Base-by-base conservation (phyloP, 306 rosid species). In the Dalbergia cultrata region DNA sequence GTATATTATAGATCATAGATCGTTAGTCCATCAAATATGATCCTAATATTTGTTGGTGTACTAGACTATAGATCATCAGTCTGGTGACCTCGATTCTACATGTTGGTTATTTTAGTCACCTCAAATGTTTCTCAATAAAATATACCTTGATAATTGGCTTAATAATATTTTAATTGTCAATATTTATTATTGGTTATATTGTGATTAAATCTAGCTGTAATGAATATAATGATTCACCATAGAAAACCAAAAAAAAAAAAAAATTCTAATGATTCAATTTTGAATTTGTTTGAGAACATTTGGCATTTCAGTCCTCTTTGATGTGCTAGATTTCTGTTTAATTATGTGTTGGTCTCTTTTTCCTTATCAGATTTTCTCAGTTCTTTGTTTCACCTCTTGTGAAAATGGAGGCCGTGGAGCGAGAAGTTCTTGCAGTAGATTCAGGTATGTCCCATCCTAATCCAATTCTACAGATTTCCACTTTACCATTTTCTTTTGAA, bases 381-480 rank as follows among this genome's bases (percentile, higher is more conserved):
- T 95, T 95, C 90, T 95, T 95, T 84, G 88, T 93, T 78, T 95
- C 99, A 77, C 99, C 98, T 41, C 89, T 95, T 54, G 96, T 95
- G 44, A 95, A 95, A 87, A 76, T 7, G 80, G 98, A 95, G 75
- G 99, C 98, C 70, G 93, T 93, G 98, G 99, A 93, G 71, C 87
- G 99, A 82, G 99, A 95, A 85, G 91, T 95, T 61, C 99, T 88
- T 57, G 98, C 99, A 41, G 92, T 95, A 80, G 98, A 95, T 90
- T 95, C 99, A 84, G 99, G 99, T 95, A 65, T 80, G 14, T 77
- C 50, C 45, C 31, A 75, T 61, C 87, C 71, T 67, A 49, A 71
- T 74, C 79, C 58, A 13, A 58, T 47, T 33, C 22, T 76, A 18
- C 74, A 50, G 34, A 43, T 74, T 80, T 82, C 72, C 49, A 11